phyloP scores from a whole-genome alignment of 495 filamentous ascomycete species.

The Elasticomyces elasticus region DNA sequence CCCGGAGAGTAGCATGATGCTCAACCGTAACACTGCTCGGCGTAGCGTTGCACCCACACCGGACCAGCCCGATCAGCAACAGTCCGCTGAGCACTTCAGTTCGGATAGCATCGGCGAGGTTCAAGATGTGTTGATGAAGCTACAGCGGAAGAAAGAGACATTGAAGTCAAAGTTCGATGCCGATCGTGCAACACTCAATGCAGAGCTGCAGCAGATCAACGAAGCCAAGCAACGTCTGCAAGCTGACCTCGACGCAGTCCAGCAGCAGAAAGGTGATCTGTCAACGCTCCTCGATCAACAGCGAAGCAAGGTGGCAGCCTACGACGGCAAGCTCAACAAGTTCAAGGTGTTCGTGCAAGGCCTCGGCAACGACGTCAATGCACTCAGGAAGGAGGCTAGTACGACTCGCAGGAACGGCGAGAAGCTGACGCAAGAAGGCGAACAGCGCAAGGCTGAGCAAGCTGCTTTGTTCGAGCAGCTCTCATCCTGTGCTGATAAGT shows the following conservation, averaged over 20 bases:
- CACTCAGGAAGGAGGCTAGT: slow-evolving; percentile 6
- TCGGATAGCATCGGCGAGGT: slow-evolving; percentile 1
- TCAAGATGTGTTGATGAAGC: not conserved
- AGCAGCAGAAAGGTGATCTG: slow-evolving; percentile 10
- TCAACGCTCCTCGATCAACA: slow-evolving; percentile 1
- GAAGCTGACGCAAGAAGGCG: not conserved
- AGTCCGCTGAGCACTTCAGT: not conserved
- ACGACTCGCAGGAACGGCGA: not conserved
- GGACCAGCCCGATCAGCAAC: not conserved
- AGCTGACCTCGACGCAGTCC: slow-evolving; percentile 4
- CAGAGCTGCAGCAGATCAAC: slow-evolving; percentile 1
- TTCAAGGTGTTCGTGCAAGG: slow-evolving; percentile 25
- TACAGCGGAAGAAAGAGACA: not conserved
- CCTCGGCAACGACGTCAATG: slow-evolving; percentile 22
- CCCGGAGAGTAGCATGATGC: not conserved
- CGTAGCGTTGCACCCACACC: not conserved
- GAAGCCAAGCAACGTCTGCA: slow-evolving; percentile 8
- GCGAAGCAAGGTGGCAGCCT: not conserved
- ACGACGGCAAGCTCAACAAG: slow-evolving; percentile 8
- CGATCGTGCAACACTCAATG: not conserved
- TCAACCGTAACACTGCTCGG: not conserved
- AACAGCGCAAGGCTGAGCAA: slow-evolving; percentile 3
- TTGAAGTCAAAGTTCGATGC: not conserved
- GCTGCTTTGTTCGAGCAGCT: not conserved
- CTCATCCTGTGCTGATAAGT: not conserved